These are phyloP conservation scores for Backusella liffmaniae DNA, from an alignment of 192 early-diverging fungal genomes.

Conservation along the genomic window DNA sequence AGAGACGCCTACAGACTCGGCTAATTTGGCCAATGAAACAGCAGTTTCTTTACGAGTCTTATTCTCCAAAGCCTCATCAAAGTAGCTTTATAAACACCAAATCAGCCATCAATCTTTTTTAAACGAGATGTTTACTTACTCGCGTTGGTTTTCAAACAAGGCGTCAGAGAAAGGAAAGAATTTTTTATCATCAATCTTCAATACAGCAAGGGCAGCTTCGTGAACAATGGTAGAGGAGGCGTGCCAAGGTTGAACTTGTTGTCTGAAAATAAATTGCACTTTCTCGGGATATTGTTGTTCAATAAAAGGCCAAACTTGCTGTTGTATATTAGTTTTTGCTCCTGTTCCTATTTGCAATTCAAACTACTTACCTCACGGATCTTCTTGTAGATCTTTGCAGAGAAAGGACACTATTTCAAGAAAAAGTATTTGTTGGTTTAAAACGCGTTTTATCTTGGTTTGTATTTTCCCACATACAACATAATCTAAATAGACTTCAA, in stretches of 20 bases:
- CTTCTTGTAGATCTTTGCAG: slow-evolving; percentile 57
- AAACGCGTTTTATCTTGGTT: background rate
- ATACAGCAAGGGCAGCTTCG: slow-evolving; percentile 75
- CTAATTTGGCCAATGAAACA: slow-evolving; percentile 49
- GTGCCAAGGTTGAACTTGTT: slow-evolving; percentile 89
- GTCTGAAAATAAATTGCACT: slow-evolving; percentile 68
- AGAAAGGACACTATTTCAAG: slow-evolving; percentile 57
- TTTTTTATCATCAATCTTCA: slow-evolving; percentile 48
- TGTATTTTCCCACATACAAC: slow-evolving; percentile 30
- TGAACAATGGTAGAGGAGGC: slow-evolving; percentile 69
- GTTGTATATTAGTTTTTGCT: background rate
- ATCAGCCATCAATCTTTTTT: background rate
- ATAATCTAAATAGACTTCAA: slow-evolving; percentile 58
- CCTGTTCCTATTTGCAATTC: background rate
- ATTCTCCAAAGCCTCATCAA: slow-evolving; percentile 62
- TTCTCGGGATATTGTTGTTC: slow-evolving; percentile 38
- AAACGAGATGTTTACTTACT: slow-evolving; percentile 29
- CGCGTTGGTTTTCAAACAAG: slow-evolving; percentile 60
- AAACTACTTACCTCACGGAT: slow-evolving; percentile 33
- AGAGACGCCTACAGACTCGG: slow-evolving; percentile 44
- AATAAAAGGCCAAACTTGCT: slow-evolving; percentile 58
- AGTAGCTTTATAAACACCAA: slow-evolving; percentile 38
- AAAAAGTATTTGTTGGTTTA: background rate
- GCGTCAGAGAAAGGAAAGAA: slow-evolving; percentile 54
- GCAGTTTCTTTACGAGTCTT: slow-evolving; percentile 56